Base-by-base conservation (phyloP, 2,329 filamentous ascomycete genomes). In the Thelonectria blattea region DNA sequence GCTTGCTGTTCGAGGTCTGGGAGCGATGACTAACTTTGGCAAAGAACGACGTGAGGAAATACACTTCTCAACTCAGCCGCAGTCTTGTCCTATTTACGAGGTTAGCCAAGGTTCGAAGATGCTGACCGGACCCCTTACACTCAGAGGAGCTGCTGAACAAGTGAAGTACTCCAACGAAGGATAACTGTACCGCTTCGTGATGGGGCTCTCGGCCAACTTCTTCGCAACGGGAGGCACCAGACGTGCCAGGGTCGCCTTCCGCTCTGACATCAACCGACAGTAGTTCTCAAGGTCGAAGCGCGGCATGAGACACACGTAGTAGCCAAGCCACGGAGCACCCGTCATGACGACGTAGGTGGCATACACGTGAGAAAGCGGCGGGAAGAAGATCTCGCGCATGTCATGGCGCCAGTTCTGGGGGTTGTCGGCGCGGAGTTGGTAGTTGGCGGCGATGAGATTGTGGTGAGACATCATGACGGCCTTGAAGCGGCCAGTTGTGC, bases 391-490 rank as follows among this genome's bases (percentile, higher is more conserved):
- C n/a, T 53, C 51, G 15, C 39, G 41, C 41, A 32, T 30, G 20
- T 32, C 24, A 10, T 32, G 22, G 3, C 51, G 41, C 51, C 51
- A 53, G 24, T 53, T 53, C n/a, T 34, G 24, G 10, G 41, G 39
- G 24, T 53, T 53, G 17, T 53, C 39, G 41, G 24, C 41, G 9
- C 51, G 51, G 8, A 53, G 27, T 17, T 53, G 51, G 17, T 32
- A 32, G 27, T 32, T 46, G 15, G 51, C 41, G 15, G 52, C 52
- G 12, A 56, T 20, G 7, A 56, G 32, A 18, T 56, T 56, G 34
- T 22, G 45, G 30, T 56, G 52, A 11, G 52, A 47, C 15, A 56
- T 39, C 52, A 56, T 56, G n/a, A 46, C 42, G 10, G 52, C 52
- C 43, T 56, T 56, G 27, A 20, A 27, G 14, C 15, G 15, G 7